These are phyloP conservation scores for Hypoxylon cercidicola DNA, from an alignment of 495 filamentous ascomycete species.

Conservation along the genomic window DNA sequence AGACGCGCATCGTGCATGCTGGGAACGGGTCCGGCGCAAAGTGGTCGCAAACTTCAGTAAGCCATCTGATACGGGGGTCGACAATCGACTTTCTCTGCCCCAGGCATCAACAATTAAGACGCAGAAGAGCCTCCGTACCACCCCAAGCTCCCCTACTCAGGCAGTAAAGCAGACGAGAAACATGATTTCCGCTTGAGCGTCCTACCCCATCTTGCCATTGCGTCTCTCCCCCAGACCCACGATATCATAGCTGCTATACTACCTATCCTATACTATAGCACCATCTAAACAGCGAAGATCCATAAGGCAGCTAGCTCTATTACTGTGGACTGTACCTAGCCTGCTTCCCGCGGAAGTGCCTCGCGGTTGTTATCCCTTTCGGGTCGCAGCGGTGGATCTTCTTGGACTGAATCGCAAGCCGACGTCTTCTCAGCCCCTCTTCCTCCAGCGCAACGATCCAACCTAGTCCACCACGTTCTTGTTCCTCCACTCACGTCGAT, in stretches of 20 bases:
- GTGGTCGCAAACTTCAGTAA: constrained; percentile 33
- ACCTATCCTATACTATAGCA: constrained; percentile 13
- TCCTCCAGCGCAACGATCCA: constrained; percentile 24
- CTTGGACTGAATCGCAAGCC: constrained; percentile 38
- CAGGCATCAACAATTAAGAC: constrained; percentile 34
- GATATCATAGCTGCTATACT: constrained; percentile 22
- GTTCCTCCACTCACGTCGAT: constrained; percentile 33
- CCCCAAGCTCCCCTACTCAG: constrained; percentile 32
- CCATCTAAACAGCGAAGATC: constrained; percentile 18
- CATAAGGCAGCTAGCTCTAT: constrained; percentile 27
- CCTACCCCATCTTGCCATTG: constrained; percentile 20
- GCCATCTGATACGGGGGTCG: constrained; percentile 23
- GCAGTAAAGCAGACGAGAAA: constrained; percentile 22
- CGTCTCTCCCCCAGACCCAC: constrained; percentile 1
- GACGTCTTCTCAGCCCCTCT: constrained; percentile 44
- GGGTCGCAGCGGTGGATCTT: constrained; percentile 36
- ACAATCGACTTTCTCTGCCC: constrained; percentile 24
- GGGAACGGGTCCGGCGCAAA: constrained; percentile 30
- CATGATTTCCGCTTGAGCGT: constrained; percentile 28
- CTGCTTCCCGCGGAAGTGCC: constrained; percentile 24
- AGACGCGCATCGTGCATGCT: constrained; percentile 44
- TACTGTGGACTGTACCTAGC: constrained; percentile 15
- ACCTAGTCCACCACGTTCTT: constrained; percentile 29
- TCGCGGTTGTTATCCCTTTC: constrained; percentile 33
- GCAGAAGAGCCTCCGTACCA: constrained; percentile 47